A percentile compares a stretch with the other conserved stretches of the same genome.
These are phyloP conservation scores for Fraxinus greggii DNA, from an alignment of 305 asterid genomes.

Conservation along the genomic window DNA sequence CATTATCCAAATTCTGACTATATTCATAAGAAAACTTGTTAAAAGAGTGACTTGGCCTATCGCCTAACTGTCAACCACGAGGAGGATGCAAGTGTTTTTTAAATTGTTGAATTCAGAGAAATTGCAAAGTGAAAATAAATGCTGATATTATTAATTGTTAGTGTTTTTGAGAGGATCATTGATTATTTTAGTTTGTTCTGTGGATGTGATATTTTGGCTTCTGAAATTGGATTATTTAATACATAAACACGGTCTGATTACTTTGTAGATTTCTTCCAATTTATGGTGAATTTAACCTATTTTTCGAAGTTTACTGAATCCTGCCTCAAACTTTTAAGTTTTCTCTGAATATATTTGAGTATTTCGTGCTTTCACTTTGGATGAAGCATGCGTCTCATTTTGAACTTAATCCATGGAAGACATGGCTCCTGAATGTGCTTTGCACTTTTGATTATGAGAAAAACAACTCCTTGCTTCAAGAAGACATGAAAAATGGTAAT, in stretches of 20 bases:
- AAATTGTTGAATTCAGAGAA: background rate
- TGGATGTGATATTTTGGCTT: background rate
- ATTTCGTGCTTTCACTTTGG: background rate
- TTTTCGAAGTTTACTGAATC: background rate
- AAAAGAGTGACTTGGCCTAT: background rate
- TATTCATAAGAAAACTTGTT: background rate
- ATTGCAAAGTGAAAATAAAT: background rate
- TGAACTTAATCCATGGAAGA: background rate
- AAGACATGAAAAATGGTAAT: background rate
- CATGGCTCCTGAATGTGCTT: background rate
- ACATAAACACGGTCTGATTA: background rate
- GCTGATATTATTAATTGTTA: background rate
- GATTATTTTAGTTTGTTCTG: background rate
- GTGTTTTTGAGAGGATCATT: background rate
- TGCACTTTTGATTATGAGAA: background rate
- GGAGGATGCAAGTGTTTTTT: background rate
- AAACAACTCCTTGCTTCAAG: background rate
- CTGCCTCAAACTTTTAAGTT: background rate
- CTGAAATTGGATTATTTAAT: background rate
- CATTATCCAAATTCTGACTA: background rate
- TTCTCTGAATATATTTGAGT: background rate
- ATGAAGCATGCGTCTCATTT: background rate
- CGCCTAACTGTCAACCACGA: background rate
- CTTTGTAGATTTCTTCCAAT: background rate
- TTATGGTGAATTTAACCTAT: background rate